Evolutionary conservation across 208 protist species (phyloP).

Genomic region (Porcisia deanei): DNA sequence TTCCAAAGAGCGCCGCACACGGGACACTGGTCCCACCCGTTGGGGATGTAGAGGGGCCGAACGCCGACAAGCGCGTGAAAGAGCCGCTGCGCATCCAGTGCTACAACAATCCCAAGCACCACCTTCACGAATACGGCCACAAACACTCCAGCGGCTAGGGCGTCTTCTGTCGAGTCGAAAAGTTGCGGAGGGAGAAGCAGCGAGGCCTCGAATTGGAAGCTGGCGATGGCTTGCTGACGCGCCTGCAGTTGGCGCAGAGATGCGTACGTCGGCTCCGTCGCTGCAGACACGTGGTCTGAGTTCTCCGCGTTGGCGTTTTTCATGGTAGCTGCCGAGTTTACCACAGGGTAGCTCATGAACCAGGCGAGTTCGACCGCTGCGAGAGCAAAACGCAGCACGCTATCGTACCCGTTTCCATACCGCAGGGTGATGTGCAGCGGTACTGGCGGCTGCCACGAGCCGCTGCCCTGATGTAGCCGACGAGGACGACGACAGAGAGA

Average conservation of each 20-base stretch:
- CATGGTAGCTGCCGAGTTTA: conserved; percentile 13
- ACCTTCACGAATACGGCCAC: conserved; percentile 39
- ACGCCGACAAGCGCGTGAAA: conserved; percentile 70
- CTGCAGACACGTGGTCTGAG: not conserved
- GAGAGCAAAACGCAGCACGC: conserved; percentile 42
- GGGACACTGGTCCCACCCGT: conserved; percentile 62
- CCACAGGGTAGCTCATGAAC: conserved; percentile 43
- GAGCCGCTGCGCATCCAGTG: conserved; percentile 56
- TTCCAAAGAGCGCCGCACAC: conserved; percentile 60
- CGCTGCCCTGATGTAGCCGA: conserved; percentile 7
- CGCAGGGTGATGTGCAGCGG: conserved; percentile 36
- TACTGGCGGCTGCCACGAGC: conserved; percentile 19
- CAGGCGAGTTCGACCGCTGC: conserved; percentile 47
- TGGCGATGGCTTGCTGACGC: conserved; percentile 28
- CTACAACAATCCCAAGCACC: conserved; percentile 39
- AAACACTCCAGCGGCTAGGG: conserved; percentile 16
- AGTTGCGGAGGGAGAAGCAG: conserved; percentile 32
- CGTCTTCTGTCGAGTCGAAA: conserved; percentile 20
- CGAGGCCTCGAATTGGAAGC: conserved; percentile 32
- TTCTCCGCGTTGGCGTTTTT: conserved; percentile 13
- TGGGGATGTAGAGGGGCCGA: conserved; percentile 53
- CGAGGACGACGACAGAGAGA: conserved; percentile 13
- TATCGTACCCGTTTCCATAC: conserved; percentile 61
- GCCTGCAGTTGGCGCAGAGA: conserved; percentile 26
- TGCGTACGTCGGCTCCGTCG: conserved; percentile 26